phyloP scores from a whole-genome alignment of 2,329 filamentous ascomycete species.

The Periconia sp. region DNA sequence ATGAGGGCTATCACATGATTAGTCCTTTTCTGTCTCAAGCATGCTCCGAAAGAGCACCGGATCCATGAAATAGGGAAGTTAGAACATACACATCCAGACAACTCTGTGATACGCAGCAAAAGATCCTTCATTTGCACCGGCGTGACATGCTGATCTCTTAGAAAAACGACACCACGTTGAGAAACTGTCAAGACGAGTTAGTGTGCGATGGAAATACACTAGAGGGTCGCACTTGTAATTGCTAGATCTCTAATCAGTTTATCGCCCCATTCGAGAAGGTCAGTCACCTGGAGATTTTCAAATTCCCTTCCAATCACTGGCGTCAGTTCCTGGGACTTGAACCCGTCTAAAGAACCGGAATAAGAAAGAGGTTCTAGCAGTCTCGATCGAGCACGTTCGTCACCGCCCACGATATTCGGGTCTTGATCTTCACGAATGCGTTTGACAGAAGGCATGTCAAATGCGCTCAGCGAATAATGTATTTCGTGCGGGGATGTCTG shows the following conservation, averaged over 20 bases:
- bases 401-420: conserved; percentile 23
- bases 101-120: conserved; percentile 63
- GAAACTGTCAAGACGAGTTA: conserved; percentile 58
- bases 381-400: conserved; percentile 27
- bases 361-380: conserved; percentile 27
- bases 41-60: too few species aligned
- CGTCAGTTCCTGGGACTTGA: conserved; percentile 51
- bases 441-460: conserved; percentile 31
- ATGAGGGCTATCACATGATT: conserved; percentile 22
- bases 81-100: conserved; percentile 62
- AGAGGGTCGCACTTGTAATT: conserved; percentile 61
- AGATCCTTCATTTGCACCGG: conserved; percentile 69
- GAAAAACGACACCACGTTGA: conserved; percentile 72
- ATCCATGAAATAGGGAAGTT: conserved; percentile 26
- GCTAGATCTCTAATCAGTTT: conserved; percentile 48
- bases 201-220: conserved; percentile 3
- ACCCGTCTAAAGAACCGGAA: conserved; percentile 29
- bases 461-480: too few species aligned
- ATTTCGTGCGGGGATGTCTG: too few species aligned
- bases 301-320: conserved; percentile 60
- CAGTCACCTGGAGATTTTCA: conserved; percentile 39
- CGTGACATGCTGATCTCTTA: conserved; percentile 64
- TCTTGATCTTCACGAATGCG: conserved; percentile 17
- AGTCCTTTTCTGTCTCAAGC: too few species aligned
- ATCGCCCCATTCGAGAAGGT: conserved; percentile 42